Conservation (phyloP, 2,329 filamentous ascomycete genomes). For the Emergomyces orientalis region DNA sequence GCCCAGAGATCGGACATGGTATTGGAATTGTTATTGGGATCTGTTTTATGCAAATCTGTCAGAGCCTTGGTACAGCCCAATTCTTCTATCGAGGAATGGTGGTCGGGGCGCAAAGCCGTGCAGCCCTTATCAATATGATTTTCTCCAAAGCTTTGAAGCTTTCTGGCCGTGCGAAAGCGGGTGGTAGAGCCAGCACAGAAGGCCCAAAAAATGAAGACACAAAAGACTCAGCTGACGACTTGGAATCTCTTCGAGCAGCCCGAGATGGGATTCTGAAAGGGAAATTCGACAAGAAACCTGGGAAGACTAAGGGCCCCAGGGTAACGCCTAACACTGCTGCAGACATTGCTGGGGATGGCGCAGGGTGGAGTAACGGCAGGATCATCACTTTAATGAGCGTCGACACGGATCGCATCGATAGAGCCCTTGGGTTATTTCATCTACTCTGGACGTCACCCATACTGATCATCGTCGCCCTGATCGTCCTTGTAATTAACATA, state of each 20-base stretch:
- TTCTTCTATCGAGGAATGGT: conserved; percentile 92
- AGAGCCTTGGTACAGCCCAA: conserved; percentile 75
- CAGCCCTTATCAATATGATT: conserved; percentile 72
- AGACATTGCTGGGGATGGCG: conserved; percentile 56
- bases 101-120: conserved; percentile 73
- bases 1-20: conserved; percentile 63
- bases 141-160: conserved; percentile 90
- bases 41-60: conserved; percentile 71
- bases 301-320: conserved; percentile 26
- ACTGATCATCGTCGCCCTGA: conserved; percentile 65
- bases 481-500: conserved; percentile 75
- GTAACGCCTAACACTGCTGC: conserved; percentile 33
- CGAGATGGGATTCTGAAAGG: conserved; percentile 35
- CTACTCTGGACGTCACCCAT: conserved; percentile 82
- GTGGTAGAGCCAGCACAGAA: conserved; percentile 48
- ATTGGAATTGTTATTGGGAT: conserved; percentile 78
- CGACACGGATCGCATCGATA: conserved; percentile 86
- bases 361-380: conserved; percentile 85
- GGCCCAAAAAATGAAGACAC: conserved; percentile 34
- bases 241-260: conserved; percentile 35
- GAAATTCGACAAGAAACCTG: conserved; percentile 28
- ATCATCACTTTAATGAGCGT: conserved; percentile 92
- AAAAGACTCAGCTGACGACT: conserved; percentile 28
- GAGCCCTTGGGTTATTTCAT: conserved; percentile 81
- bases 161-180: conserved; percentile 78